Conservation (phyloP, 2,329 filamentous ascomycete species). For the Alternaria brassicae region DNA sequence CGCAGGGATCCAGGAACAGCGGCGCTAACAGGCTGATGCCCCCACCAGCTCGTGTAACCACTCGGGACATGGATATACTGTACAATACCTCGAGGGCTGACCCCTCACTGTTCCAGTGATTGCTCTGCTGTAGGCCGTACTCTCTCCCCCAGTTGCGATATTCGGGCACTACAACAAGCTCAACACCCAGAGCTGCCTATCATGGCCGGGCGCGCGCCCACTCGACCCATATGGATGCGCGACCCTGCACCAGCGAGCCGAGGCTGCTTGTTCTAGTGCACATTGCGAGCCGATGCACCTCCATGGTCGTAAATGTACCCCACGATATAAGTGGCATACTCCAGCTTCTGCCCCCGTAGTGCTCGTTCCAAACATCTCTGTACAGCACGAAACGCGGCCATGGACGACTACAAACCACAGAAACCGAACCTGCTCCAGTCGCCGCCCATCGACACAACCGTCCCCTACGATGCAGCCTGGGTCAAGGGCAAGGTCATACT, state of each 20-base stretch:
- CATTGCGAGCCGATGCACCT: background rate
- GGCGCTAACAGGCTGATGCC: background rate
- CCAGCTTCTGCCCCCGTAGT: background rate
- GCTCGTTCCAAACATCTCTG: background rate
- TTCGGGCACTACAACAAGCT: background rate
- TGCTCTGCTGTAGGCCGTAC: no score
- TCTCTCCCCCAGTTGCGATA: background rate
- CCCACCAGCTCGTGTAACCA: background rate
- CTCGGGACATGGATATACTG: no score
- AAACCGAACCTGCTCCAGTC: constrained; percentile 43
- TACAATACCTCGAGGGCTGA: background rate
- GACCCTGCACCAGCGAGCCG: background rate
- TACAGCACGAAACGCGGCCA: constrained; percentile 4
- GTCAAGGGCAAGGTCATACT: constrained; percentile 49
- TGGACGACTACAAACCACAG: constrained; percentile 35
- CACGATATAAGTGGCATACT: background rate
- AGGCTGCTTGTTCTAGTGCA: background rate
- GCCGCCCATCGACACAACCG: constrained; percentile 48
- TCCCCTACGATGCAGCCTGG: constrained; percentile 47
- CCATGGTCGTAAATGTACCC: background rate
- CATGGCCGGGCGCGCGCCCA: background rate
- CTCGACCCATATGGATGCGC: background rate
- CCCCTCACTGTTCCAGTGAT: no score
- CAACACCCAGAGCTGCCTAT: background rate
- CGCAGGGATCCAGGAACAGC: constrained; percentile 3